A percentile compares a stretch with the other conserved stretches of the same genome.
phyloP scores from a whole-genome alignment of 345 rosid species.

The Moringa oleifera region DNA sequence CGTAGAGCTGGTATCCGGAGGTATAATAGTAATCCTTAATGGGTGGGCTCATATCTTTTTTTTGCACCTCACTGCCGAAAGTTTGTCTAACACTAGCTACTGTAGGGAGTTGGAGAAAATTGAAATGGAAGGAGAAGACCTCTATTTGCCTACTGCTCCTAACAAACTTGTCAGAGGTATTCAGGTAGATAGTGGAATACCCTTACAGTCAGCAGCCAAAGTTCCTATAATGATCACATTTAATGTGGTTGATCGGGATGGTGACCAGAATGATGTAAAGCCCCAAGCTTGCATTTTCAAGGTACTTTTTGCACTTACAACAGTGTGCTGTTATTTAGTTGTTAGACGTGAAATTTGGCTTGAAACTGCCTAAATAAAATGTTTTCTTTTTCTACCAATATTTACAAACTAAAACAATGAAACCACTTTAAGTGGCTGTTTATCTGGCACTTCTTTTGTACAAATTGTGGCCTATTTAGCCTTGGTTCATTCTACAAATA shows the following conservation, averaged over 20 bases:
- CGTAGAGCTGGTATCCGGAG: constrained; percentile 93
- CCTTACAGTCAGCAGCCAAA: constrained; percentile 95
- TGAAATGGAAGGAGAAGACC: constrained; percentile 78
- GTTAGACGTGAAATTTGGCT: constrained; percentile 2
- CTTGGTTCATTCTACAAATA: too few species aligned
- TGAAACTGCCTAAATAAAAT: background rate
- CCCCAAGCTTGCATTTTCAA: constrained; percentile 99
- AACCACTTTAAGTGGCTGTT: background rate
- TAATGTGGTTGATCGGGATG: constrained; percentile 83
- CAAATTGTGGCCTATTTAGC: background rate
- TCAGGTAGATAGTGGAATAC: constrained; percentile 92
- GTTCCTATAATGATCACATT: constrained; percentile 96
- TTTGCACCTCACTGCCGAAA: constrained; percentile 13
- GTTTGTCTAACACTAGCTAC: constrained; percentile 18
- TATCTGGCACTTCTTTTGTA: background rate
- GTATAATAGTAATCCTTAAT: constrained; percentile 31
- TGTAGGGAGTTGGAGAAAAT: constrained; percentile 93
- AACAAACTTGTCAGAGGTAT: constrained; percentile 87
- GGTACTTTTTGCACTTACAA: constrained; percentile 34
- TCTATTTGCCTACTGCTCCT: constrained; percentile 94
- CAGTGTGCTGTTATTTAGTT: background rate
- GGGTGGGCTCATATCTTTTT: constrained; percentile 1
- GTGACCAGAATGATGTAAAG: constrained; percentile 49
- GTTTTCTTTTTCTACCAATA: background rate
- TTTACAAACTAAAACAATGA: background rate